Evolutionary conservation across 169 alveolate species (phyloP), one percentile per base, ranked within the genome.

Genomic region (Pseudocohnilembus persalinus): DNA sequence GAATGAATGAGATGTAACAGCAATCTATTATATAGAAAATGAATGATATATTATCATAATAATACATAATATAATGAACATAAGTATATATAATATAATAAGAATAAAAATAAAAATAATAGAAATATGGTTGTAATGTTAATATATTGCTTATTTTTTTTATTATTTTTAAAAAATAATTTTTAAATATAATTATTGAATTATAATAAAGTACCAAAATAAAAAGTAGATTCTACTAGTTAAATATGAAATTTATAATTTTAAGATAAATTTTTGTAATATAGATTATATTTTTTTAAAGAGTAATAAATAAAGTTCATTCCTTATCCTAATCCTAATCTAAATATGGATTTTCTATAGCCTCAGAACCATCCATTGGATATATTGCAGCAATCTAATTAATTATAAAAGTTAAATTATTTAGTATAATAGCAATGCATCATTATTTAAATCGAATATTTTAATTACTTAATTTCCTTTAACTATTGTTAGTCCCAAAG

Each of bases 351-450:
- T 79, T 79, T 63, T 79, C 84, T 0, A 79, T 79, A 26, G 49
- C 73, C 63, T 79, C 84, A 35, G 77, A 35, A 0, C 84, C 84
- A 29, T 31, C 31, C 84, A 79, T 79, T 20, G 84, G 84, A 49
- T 35, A 79, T 16, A 79, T 79, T 15, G 25, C 63, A 34, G 32
- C 35, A 49, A 1, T 35, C 76, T 72, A 49, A 64, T 79, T 49
- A 0, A 29, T 79, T 79, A 32, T 49, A 79, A 20, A 16, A 49
- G 0, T 20, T 0, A 29, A 15, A 49, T 49, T n/a, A 49, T 35
- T 49, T 49, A 79, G 34, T 79, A 29, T 15, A 32, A 49, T 79
- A 28, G 34, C 27, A n/a, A n/a, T n/a, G n/a, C n/a, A n/a, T n/a
- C n/a, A n/a, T n/a, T n/a, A n/a, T n/a, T n/a, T n/a, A n/a, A n/a